phyloP scores from a whole-genome alignment of 148 eudicot species.

The Chenopodium album region DNA sequence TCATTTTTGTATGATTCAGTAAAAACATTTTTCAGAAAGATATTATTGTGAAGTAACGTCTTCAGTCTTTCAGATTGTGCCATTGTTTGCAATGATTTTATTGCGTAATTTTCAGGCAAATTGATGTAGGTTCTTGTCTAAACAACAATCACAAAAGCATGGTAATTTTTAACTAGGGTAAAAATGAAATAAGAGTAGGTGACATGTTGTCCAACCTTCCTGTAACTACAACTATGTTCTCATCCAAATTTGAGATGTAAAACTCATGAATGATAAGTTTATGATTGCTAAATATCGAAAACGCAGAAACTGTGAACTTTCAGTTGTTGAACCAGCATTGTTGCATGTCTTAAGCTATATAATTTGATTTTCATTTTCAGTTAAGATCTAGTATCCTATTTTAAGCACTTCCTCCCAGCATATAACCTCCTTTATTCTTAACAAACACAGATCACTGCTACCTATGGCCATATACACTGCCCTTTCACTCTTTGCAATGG shows the following conservation, averaged over 20 bases:
- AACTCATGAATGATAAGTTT: background rate
- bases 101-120: background rate
- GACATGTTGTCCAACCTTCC: slow-evolving; percentile 14
- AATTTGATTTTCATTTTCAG: slow-evolving; percentile 23
- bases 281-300: slow-evolving; percentile 14
- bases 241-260: background rate
- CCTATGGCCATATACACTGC: slow-evolving; percentile 18
- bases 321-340: slow-evolving; percentile 43
- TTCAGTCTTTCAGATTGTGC: background rate
- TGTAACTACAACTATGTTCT: background rate
- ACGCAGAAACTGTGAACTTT: slow-evolving; percentile 38
- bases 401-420: slow-evolving; percentile 2
- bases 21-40: slow-evolving; percentile 1
- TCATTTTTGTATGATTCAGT: slow-evolving; percentile 27
- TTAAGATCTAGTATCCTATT: background rate
- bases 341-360: slow-evolving; percentile 40
- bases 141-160: background rate
- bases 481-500: slow-evolving; percentile 21
- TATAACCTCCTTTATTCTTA: background rate
- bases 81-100: background rate
- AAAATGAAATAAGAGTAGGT: background rate
- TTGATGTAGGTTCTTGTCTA: background rate
- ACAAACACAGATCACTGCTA: slow-evolving; percentile 8
- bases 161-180: background rate
- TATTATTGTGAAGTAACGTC: background rate